These are phyloP conservation scores for Jaltomata sinuosa DNA, from an alignment of 257 asterid genomes.

Conservation along the genomic window DNA sequence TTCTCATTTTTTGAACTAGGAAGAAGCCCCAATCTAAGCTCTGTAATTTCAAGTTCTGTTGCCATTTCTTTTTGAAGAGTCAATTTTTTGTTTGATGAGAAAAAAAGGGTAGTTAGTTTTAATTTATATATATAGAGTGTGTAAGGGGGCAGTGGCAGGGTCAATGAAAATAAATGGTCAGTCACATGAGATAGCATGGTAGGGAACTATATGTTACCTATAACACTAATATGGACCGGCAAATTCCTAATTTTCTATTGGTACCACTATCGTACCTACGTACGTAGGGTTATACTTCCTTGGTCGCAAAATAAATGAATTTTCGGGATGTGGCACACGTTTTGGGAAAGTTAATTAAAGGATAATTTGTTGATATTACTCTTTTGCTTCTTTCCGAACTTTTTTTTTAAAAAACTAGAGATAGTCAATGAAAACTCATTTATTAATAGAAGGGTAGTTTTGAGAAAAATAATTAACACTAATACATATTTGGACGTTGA, in stretches of 20 bases:
- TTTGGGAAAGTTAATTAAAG: no score
- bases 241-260: slow-evolving; percentile 25
- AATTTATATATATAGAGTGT: slow-evolving; percentile 27
- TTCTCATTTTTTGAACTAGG: slow-evolving; percentile 26
- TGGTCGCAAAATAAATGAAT: no score
- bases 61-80: neutral
- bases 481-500: no score
- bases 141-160: slow-evolving; percentile 25
- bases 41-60: slow-evolving; percentile 53
- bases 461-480: neutral
- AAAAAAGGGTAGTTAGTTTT: neutral
- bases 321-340: no score
- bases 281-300: no score
- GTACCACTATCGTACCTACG: slow-evolving; percentile 16
- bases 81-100: neutral
- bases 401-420: no score
- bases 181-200: slow-evolving; percentile 56
- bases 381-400: no score
- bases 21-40: slow-evolving; percentile 80
- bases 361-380: no score
- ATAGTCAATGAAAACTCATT: neutral
- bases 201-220: slow-evolving; percentile 48
- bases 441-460: no score
- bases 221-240: slow-evolving; percentile 31
- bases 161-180: slow-evolving; percentile 41